A percentile compares a stretch with the other conserved stretches of the same genome.
Conservation (phyloP, 1,284 basidiomycete species). For the Phellinidium pouzarii region DNA sequence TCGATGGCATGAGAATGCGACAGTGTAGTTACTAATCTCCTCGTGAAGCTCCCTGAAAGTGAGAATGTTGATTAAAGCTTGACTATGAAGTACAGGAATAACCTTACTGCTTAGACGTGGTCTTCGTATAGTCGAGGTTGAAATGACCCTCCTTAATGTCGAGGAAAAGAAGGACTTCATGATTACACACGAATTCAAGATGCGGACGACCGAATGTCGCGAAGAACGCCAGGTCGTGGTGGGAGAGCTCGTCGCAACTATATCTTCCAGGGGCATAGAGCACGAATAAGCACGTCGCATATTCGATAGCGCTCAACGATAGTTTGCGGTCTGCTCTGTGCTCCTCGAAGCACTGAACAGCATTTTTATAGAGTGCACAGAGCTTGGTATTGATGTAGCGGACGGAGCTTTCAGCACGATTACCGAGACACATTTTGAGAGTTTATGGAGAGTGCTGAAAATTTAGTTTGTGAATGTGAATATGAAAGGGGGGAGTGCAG, state of each 20-base stretch:
- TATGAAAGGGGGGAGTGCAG: no score
- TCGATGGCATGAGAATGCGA: conserved; percentile 14
- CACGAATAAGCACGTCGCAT: conserved; percentile 9
- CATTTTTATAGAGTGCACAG: conserved; percentile 19
- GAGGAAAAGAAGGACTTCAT: conserved; percentile 19
- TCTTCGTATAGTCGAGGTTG: conserved; percentile 16
- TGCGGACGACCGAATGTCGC: conserved; percentile 14
- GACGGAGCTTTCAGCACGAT: conserved; percentile 16
- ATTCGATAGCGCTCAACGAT: conserved; percentile 12
- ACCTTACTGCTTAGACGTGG: conserved; percentile 6
- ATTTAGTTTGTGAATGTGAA: no score
- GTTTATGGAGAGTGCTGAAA: no score
- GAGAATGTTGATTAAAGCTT: neutral
- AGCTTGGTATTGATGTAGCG: conserved; percentile 20
- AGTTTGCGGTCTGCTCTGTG: conserved; percentile 11
- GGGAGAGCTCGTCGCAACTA: conserved; percentile 5
- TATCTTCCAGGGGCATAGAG: conserved; percentile 14
- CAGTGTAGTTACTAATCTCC: neutral
- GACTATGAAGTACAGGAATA: neutral
- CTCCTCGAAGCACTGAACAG: conserved; percentile 15
- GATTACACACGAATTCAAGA: conserved; percentile 19
- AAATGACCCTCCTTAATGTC: conserved; percentile 19
- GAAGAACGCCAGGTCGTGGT: conserved; percentile 14
- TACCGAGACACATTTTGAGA: conserved; percentile 17
- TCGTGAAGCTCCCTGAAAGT: conserved; percentile 2